phyloP scores from a whole-genome alignment of 75 land plant species.

The Larix kaempferi region DNA sequence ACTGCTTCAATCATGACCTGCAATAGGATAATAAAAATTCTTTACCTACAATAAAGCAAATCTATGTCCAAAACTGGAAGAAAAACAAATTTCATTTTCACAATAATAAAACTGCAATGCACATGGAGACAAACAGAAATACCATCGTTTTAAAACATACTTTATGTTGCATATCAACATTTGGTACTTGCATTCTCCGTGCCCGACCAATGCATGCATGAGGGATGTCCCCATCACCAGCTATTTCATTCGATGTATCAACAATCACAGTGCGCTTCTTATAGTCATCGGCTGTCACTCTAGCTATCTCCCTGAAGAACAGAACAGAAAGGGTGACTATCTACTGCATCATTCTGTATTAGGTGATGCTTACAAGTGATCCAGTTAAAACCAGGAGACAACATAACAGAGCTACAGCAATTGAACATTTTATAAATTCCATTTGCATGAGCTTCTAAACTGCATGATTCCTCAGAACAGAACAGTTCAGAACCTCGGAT shows the following conservation, averaged over 20 bases:
- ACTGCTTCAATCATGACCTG: conserved; percentile 99
- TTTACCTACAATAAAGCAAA: not conserved
- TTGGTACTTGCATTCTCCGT: conserved; percentile 98
- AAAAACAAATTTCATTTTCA: not conserved
- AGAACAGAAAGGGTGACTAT: not conserved
- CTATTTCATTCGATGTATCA: conserved; percentile 99
- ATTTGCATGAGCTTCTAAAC: not conserved
- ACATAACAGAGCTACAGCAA: not conserved
- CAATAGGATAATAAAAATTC: conserved; percentile 1
- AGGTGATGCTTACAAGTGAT: not conserved
- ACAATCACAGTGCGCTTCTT: conserved; percentile 87
- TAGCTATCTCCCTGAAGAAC: conserved; percentile 79
- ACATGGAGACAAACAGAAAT: not conserved
- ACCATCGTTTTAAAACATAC: conserved; percentile 29
- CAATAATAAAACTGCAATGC: not conserved
- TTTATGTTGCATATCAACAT: conserved; percentile 95
- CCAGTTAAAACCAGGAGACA: not conserved
- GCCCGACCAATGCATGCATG: conserved; percentile 97
- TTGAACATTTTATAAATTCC: not conserved
- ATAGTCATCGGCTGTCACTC: conserved; percentile 91
- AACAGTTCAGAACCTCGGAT: too few relatives aligned
- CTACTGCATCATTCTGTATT: too few relatives aligned
- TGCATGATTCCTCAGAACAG: too few relatives aligned
- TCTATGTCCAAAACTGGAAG: not conserved
- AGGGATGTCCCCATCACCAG: conserved; percentile 98